A percentile compares a stretch with the other conserved stretches of the same genome.
Evolutionary conservation across 2,329 filamentous ascomycete species (phyloP).

Genomic region (Colletotrichum sojae): DNA sequence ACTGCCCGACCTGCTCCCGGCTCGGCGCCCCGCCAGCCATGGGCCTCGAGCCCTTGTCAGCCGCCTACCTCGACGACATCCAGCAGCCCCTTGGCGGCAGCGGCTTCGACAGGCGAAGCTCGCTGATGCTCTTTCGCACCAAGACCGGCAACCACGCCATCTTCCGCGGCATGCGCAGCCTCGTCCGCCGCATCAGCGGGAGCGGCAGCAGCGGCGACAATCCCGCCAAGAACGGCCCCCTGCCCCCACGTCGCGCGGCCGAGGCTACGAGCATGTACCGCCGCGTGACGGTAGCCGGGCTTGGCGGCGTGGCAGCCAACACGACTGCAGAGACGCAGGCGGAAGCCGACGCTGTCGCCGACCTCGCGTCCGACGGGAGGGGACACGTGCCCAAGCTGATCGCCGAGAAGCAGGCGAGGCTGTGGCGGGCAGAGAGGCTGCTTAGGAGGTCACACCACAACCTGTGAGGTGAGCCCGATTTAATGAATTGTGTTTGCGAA

Average conservation of each 20-base stretch:
- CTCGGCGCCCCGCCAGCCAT: slow-evolving; percentile 37
- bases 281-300: slow-evolving; percentile 21
- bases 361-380: slow-evolving; percentile 39
- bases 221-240: slow-evolving; percentile 12
- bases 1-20: slow-evolving; percentile 37
- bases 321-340: slow-evolving; percentile 43
- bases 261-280: slow-evolving; percentile 38
- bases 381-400: slow-evolving; percentile 46
- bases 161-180: slow-evolving; percentile 37
- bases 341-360: slow-evolving; percentile 44
- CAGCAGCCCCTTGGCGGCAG: slow-evolving; percentile 1
- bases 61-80: slow-evolving; percentile 29
- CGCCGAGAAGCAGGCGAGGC: slow-evolving; percentile 54
- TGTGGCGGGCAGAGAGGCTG: slow-evolving; percentile 57
- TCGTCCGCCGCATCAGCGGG: slow-evolving; percentile 37
- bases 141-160: slow-evolving; percentile 34
- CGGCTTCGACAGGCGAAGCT: slow-evolving; percentile 13
- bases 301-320: slow-evolving; percentile 5
- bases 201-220: slow-evolving; percentile 19
- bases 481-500: background rate
- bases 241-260: slow-evolving; percentile 33
- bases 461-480: background rate
- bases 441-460: slow-evolving; percentile 43
- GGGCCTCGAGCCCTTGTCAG: slow-evolving; percentile 27
- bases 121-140: slow-evolving; percentile 21